A percentile compares a stretch with the other conserved stretches of the same genome.
These are phyloP conservation scores for Heimioporus sp. DNA, from an alignment of 768 basidiomycete species.

Conservation along the genomic window DNA sequence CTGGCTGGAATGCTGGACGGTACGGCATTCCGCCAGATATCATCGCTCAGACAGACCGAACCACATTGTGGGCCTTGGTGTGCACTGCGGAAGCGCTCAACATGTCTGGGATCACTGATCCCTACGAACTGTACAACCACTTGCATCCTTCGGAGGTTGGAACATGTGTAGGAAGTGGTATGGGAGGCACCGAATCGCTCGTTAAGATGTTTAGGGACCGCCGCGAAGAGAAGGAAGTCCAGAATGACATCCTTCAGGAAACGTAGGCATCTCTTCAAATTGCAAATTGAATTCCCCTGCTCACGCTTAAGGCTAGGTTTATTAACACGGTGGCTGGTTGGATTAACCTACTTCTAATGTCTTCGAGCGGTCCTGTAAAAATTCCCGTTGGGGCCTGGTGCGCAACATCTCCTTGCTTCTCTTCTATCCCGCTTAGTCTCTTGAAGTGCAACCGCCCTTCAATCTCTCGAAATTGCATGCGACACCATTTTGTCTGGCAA, in stretches of 20 bases:
- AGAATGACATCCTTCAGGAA: constrained; percentile 97
- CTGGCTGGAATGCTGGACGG: constrained; percentile 94
- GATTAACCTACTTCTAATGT: constrained; percentile 93
- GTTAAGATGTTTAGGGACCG: constrained; percentile 99
- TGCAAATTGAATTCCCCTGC: not conserved
- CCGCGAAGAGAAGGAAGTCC: constrained; percentile 95
- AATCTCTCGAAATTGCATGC: constrained; percentile 97
- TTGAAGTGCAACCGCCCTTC: constrained; percentile 87
- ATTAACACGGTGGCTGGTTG: constrained; percentile 99
- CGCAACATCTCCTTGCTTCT: constrained; percentile 20
- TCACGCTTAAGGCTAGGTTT: constrained; percentile 54
- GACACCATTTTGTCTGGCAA: constrained; percentile 94
- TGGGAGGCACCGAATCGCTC: constrained; percentile 93
- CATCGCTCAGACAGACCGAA: constrained; percentile 88
- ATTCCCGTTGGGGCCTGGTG: constrained; percentile 99
- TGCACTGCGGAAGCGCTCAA: constrained; percentile 94
- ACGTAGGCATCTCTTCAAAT: constrained; percentile 54
- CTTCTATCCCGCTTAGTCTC: constrained; percentile 2
- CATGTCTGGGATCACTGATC: constrained; percentile 95
- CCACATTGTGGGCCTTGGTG: constrained; percentile 92
- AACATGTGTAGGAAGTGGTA: constrained; percentile 91
- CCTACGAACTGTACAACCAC: constrained; percentile 96
- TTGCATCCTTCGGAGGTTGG: constrained; percentile 97
- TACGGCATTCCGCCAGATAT: constrained; percentile 98
- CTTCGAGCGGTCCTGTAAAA: constrained; percentile 97